Evolutionary conservation across 2,329 filamentous ascomycete species (phyloP).

Genomic region (Berkeleyomyces basicola): DNA sequence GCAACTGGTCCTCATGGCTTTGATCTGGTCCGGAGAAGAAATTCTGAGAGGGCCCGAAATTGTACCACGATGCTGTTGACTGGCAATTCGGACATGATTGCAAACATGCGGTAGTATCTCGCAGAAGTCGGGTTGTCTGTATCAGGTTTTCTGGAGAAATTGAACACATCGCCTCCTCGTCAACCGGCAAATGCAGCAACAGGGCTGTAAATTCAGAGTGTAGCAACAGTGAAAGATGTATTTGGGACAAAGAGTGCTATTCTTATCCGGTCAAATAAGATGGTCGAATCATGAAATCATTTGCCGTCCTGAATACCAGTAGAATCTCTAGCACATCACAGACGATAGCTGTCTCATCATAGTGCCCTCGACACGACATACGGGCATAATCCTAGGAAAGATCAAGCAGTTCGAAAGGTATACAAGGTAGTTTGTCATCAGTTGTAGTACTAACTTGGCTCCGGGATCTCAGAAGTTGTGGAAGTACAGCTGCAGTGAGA

Average conservation of each 20-base stretch:
- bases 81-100: slow-evolving; percentile 65
- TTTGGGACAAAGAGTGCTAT: background rate
- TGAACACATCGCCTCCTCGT: slow-evolving; percentile 59
- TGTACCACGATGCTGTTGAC: slow-evolving; percentile 58
- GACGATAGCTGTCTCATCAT: slow-evolving; percentile 60
- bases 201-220: slow-evolving; percentile 35
- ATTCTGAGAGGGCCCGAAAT: slow-evolving; percentile 76
- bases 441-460: background rate
- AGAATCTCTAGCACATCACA: slow-evolving; percentile 61
- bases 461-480: slow-evolving; percentile 11
- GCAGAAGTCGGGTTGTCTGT: slow-evolving; percentile 61
- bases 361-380: slow-evolving; percentile 52
- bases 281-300: slow-evolving; percentile 50
- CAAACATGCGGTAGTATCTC: slow-evolving; percentile 75
- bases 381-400: slow-evolving; percentile 72
- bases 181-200: slow-evolving; percentile 65
- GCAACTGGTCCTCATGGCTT: slow-evolving; percentile 50
- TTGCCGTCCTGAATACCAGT: slow-evolving; percentile 65
- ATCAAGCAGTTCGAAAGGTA: slow-evolving; percentile 75
- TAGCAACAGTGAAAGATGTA: too few species aligned
- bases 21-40: slow-evolving; percentile 80
- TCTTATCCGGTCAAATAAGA: slow-evolving; percentile 57
- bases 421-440: slow-evolving; percentile 45
- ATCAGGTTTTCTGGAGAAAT: slow-evolving; percentile 74
- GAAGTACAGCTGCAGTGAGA: slow-evolving; percentile 12